Conservation (phyloP, 306 rosid genomes). For the Pachyrhizus erosus region DNA sequence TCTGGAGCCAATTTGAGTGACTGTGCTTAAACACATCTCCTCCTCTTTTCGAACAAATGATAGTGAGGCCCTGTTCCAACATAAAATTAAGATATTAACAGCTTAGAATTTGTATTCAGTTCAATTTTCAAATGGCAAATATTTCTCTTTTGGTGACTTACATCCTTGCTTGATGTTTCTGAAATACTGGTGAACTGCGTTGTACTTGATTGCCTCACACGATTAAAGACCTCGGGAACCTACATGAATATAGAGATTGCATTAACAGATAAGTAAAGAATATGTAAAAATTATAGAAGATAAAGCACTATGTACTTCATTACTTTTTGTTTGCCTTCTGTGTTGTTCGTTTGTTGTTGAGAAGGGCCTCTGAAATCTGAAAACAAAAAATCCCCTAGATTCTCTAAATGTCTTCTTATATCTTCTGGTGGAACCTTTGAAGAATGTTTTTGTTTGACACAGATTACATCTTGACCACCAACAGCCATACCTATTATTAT, state of each 20-base stretch:
- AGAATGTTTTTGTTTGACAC: conserved; percentile 80
- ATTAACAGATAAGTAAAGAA: conserved; percentile 23
- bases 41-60: conserved; percentile 79
- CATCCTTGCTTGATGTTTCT: conserved; percentile 91
- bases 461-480: conserved; percentile 94
- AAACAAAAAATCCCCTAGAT: conserved; percentile 80
- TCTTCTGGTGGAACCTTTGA: conserved; percentile 81
- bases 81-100: conserved; percentile 9
- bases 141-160: conserved; percentile 49
- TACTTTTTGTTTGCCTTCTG: conserved; percentile 57
- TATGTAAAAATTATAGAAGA: not conserved
- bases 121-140: conserved; percentile 14
- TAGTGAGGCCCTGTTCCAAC: conserved; percentile 75
- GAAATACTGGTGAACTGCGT: conserved; percentile 71
- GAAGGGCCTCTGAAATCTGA: conserved; percentile 79
- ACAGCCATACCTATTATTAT: conserved; percentile 88
- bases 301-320: conserved; percentile 41
- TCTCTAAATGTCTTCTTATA: conserved; percentile 78
- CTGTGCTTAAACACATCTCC: conserved; percentile 72
- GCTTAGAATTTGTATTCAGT: conserved; percentile 4
- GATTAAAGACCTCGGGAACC: conserved; percentile 86
- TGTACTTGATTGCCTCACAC: conserved; percentile 72
- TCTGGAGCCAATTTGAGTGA: conserved; percentile 93
- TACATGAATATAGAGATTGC: conserved; percentile 40
- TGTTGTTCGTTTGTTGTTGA: conserved; percentile 52